phyloP scores from a whole-genome alignment of 1,139 yeast species.

The Pichia sp. region DNA sequence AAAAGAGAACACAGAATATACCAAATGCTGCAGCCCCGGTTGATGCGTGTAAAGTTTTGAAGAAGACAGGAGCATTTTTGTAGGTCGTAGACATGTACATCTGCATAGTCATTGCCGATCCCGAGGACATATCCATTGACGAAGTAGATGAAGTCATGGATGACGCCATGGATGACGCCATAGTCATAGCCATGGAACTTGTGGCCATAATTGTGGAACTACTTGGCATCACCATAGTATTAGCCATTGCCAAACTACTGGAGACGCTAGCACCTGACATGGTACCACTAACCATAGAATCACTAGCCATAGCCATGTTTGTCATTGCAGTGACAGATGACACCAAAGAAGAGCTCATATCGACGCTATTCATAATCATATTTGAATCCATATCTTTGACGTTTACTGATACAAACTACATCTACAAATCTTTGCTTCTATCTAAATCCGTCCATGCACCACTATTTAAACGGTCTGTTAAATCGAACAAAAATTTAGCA shows the following conservation, averaged over 20 bases:
- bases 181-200: neutral
- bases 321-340: neutral
- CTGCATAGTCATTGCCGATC: slow-evolving; percentile 34
- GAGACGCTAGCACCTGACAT: neutral
- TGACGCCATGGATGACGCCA: neutral
- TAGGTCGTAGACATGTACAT: slow-evolving; percentile 46
- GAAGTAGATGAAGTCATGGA: neutral
- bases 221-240: slow-evolving; percentile 1
- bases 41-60: slow-evolving; percentile 42
- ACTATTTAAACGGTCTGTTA: no score
- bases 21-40: slow-evolving; percentile 62
- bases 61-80: slow-evolving; percentile 51
- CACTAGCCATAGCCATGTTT: slow-evolving; percentile 3
- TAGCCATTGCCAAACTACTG: slow-evolving; percentile 11
- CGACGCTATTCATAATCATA: no score
- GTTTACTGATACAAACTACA: no score
- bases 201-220: neutral
- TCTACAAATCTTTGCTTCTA: no score
- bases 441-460: no score
- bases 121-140: slow-evolving; percentile 10
- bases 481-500: no score
- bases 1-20: slow-evolving; percentile 52
- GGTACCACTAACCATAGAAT: neutral
- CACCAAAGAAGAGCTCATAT: no score
- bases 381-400: no score